Evolutionary conservation across 768 basidiomycete species (phyloP).

Genomic region (Leccinum arenicola): DNA sequence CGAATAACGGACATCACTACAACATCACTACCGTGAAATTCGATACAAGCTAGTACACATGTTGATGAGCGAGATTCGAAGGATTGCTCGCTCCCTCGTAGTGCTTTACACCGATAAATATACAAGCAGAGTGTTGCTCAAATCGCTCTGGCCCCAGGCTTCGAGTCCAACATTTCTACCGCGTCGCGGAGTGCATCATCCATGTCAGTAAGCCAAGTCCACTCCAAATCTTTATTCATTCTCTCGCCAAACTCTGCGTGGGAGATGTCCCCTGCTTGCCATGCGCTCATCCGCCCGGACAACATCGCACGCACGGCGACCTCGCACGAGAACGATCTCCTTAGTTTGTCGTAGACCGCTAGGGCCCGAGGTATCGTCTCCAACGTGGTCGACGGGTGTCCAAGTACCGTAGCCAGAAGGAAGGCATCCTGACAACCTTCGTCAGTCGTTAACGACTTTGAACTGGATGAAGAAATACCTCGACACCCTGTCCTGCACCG

Average conservation of each 20-base stretch:
- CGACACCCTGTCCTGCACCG: constrained; percentile 43
- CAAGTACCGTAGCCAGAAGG: constrained; percentile 39
- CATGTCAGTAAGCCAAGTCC: constrained; percentile 36
- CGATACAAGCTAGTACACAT: not conserved
- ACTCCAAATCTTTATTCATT: constrained; percentile 55
- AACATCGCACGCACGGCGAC: constrained; percentile 28
- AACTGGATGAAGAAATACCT: constrained; percentile 28
- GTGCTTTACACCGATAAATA: not conserved
- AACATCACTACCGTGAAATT: not conserved
- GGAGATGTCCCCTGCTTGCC: constrained; percentile 22
- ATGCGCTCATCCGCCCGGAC: constrained; percentile 15
- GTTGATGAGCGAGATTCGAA: not conserved
- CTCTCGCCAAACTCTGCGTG: constrained; percentile 39
- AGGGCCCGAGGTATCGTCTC: constrained; percentile 42
- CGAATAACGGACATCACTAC: not conserved
- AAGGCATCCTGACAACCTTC: constrained; percentile 33
- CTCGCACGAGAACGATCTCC: constrained; percentile 42
- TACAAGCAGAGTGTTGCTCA: not conserved
- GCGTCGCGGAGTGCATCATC: constrained; percentile 23
- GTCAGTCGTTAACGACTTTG: not conserved
- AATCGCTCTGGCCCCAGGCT: not conserved
- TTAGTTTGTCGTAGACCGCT: constrained; percentile 48
- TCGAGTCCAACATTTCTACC: constrained; percentile 10
- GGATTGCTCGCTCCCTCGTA: not conserved
- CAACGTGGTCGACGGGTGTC: constrained; percentile 35